Percentiles rank a stretch among this genome's conserved stretches.
Conservation (phyloP, 2,329 filamentous ascomycete genomes). For the Rhynchosporium secalis region DNA sequence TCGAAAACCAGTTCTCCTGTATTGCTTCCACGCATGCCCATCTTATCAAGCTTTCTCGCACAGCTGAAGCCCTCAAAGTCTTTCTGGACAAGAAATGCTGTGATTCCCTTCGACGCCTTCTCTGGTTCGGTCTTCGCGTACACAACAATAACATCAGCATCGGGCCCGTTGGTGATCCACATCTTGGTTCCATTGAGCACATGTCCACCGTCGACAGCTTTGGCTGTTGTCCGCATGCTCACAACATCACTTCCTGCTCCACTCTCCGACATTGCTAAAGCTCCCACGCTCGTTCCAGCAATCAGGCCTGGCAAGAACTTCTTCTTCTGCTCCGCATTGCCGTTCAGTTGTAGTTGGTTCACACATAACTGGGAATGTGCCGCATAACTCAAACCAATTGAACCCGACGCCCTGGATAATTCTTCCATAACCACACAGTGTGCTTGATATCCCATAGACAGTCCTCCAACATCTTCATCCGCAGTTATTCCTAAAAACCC, state of each 20-base stretch:
- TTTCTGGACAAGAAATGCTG: conserved; percentile 84
- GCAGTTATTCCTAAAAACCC: conserved; percentile 92
- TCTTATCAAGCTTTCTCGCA: conserved; percentile 90
- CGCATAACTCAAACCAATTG: conserved; percentile 87
- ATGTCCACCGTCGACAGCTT: conserved; percentile 79
- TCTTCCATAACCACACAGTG: conserved; percentile 97
- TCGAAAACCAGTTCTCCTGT: conserved; percentile 94
- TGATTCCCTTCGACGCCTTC: conserved; percentile 84
- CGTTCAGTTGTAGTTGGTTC: conserved; percentile 94
- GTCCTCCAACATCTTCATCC: conserved; percentile 85
- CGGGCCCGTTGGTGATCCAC: conserved; percentile 99
- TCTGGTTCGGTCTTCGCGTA: conserved; percentile 91
- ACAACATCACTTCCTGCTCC: conserved; percentile 92
- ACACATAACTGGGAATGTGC: conserved; percentile 96
- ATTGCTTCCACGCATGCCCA: conserved; percentile 96
- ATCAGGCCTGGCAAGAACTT: conserved; percentile 80
- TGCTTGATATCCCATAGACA: conserved; percentile 93
- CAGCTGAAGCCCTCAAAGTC: conserved; percentile 75
- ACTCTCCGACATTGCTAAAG: conserved; percentile 92
- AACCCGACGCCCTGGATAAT: conserved; percentile 80
- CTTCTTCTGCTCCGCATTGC: conserved; percentile 73
- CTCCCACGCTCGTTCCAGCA: conserved; percentile 77
- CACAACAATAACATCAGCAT: conserved; percentile 91
- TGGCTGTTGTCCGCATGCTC: conserved; percentile 87
- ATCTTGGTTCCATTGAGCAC: conserved; percentile 77